phyloP scores from a whole-genome alignment of 2,329 filamentous ascomycete species.

The Lachnellula cervina region DNA sequence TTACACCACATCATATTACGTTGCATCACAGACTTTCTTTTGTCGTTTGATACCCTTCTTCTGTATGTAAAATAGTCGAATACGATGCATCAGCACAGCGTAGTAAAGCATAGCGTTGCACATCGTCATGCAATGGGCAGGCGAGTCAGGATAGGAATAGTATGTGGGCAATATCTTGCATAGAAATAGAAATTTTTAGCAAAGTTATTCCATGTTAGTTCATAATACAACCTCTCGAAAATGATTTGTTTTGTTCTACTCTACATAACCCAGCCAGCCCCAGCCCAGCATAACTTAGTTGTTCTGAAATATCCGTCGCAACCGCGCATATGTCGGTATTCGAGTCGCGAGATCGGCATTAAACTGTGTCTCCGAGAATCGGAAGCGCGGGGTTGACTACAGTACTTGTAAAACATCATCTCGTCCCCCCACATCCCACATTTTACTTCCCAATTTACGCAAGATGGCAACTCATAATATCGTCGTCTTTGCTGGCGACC shows the following conservation, averaged over 20 bases:
- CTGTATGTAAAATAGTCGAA: slow-evolving; percentile 5
- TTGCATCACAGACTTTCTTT: slow-evolving; percentile 7
- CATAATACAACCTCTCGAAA: neutral
- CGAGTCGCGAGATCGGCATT: neutral
- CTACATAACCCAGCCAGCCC: too few relatives aligned
- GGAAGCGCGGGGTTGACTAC: slow-evolving; percentile 1
- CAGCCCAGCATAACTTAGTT: neutral
- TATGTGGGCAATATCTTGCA: neutral
- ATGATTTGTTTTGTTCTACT: too few relatives aligned
- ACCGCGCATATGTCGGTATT: neutral
- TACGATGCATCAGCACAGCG: neutral
- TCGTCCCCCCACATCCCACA: neutral
- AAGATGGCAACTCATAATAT: slow-evolving; percentile 70
- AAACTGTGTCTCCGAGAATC: neutral
- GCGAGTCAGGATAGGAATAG: slow-evolving; percentile 1
- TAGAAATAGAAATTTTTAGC: neutral
- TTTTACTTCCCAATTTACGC: neutral
- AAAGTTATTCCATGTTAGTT: neutral
- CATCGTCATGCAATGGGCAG: neutral
- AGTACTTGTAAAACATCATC: neutral
- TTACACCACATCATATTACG: slow-evolving; percentile 3
- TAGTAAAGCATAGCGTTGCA: slow-evolving; percentile 6
- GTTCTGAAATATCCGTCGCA: neutral
- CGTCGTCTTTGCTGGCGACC: slow-evolving; percentile 78
- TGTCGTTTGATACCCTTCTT: slow-evolving; percentile 21